Conservation (phyloP, 768 basidiomycete genomes). For the Collybia sp. region DNA sequence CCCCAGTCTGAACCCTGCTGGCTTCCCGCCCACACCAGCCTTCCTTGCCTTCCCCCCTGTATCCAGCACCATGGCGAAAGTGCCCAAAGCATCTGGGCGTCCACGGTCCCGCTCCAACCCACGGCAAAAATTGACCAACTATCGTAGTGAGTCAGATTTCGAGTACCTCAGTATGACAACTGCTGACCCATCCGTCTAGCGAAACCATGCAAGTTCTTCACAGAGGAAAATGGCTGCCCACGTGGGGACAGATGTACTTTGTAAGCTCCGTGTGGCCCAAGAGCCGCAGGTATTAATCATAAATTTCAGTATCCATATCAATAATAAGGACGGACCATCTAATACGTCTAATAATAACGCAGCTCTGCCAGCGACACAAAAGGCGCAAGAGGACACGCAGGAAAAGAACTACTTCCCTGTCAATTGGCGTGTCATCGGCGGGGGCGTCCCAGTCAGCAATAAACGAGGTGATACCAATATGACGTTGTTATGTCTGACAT, state of each 20-base stretch:
- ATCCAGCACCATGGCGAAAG: slow-evolving; percentile 7
- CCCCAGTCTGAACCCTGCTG: slow-evolving; percentile 9
- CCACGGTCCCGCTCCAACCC: slow-evolving; percentile 17
- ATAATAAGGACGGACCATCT: slow-evolving; percentile 39
- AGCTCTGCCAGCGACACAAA: slow-evolving; percentile 11
- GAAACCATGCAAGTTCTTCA: slow-evolving; percentile 57
- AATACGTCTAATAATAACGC: slow-evolving; percentile 6
- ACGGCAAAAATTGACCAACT: slow-evolving; percentile 30
- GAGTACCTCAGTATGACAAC: neutral
- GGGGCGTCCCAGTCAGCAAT: slow-evolving; percentile 42
- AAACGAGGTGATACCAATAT: too few species aligned
- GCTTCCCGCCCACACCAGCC: slow-evolving; percentile 6
- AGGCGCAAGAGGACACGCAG: slow-evolving; percentile 25
- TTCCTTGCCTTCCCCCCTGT: slow-evolving; percentile 14
- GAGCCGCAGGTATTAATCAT: slow-evolving; percentile 1
- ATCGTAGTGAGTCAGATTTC: slow-evolving; percentile 31
- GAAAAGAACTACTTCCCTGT: slow-evolving; percentile 58
- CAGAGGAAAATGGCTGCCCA: slow-evolving; percentile 39
- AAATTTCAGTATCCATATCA: slow-evolving; percentile 13
- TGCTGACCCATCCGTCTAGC: slow-evolving; percentile 27
- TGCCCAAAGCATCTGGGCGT: slow-evolving; percentile 11
- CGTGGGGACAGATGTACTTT: slow-evolving; percentile 56
- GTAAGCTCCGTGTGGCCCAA: slow-evolving; percentile 28
- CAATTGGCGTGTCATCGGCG: slow-evolving; percentile 74
- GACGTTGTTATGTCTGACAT: too few species aligned